Evolutionary conservation across 1,284 basidiomycete species (phyloP).

Genomic region (Trichosporon sp.): DNA sequence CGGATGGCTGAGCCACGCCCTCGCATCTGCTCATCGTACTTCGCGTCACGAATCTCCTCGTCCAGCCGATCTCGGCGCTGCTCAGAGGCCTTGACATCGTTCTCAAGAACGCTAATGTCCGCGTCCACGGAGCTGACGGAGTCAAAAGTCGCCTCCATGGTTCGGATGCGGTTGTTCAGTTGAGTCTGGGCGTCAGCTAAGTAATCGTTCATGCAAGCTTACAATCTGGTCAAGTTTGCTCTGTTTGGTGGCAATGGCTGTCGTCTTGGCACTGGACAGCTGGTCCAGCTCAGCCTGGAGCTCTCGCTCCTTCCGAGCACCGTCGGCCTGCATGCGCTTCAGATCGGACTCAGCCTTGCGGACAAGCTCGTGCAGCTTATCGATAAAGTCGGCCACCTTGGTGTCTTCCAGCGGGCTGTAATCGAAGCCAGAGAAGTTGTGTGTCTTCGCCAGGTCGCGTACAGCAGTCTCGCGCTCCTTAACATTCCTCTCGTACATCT

Average conservation of each 20-base stretch:
- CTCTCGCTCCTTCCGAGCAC: conserved; percentile 37
- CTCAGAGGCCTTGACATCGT: conserved; percentile 66
- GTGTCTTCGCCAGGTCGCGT: conserved; percentile 62
- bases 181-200: conserved; percentile 21
- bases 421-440: conserved; percentile 71
- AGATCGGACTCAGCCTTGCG: conserved; percentile 39
- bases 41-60: conserved; percentile 58
- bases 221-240: conserved; percentile 62
- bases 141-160: conserved; percentile 58
- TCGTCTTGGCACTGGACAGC: conserved; percentile 30
- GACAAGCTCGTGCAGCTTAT: conserved; percentile 37
- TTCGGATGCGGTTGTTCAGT: conserved; percentile 41
- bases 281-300: conserved; percentile 41
- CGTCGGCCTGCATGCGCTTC: conserved; percentile 36
- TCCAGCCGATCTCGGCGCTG: conserved; percentile 59
- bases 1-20: conserved; percentile 59
- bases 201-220: conserved; percentile 25
- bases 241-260: conserved; percentile 36
- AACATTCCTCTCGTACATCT: conserved; percentile 74
- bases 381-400: conserved; percentile 39
- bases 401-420: conserved; percentile 39
- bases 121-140: conserved; percentile 57
- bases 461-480: conserved; percentile 69
- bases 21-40: conserved; percentile 66
- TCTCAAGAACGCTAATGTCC: conserved; percentile 59